Evolutionary conservation across 164 flowering plant genomes (phyloP).

Genomic region (Aristolochia fimbriata): DNA sequence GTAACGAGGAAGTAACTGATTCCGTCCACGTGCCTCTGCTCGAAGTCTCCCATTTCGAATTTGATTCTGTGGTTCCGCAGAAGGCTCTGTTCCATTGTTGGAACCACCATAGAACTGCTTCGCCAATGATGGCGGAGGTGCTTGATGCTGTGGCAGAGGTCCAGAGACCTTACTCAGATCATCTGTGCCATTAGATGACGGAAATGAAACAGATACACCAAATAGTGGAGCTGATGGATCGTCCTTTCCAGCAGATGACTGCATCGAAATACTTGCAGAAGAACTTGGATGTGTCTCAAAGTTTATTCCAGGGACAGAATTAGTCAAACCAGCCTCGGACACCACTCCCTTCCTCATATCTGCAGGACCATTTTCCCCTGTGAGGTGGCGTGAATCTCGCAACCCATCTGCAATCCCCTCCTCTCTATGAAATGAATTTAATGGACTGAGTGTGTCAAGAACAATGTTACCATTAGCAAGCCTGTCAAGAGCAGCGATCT

Average conservation of each 20-base stretch:
- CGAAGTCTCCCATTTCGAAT: constrained; percentile 41
- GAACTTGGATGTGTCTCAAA: constrained; percentile 27
- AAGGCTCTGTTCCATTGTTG: constrained; percentile 35
- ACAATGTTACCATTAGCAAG: constrained; percentile 38
- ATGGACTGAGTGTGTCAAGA: constrained; percentile 13
- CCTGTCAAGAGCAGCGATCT: constrained; percentile 26
- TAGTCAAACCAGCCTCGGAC: constrained; percentile 17
- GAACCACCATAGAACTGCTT: constrained; percentile 26
- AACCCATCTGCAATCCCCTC: constrained; percentile 10
- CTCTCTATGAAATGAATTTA: constrained; percentile 8
- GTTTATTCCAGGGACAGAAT: constrained; percentile 28
- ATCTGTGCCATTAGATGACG: constrained; percentile 30
- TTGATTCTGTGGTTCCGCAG: constrained; percentile 32
- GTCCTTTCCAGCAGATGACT: constrained; percentile 29
- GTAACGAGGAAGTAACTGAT: constrained; percentile 67
- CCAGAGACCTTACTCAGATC: constrained; percentile 28
- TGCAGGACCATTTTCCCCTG: constrained; percentile 6
- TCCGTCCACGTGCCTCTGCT: constrained; percentile 48
- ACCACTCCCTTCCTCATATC: constrained; percentile 10
- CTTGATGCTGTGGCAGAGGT: constrained; percentile 26
- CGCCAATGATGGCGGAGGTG: constrained; percentile 22
- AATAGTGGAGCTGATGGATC: constrained; percentile 30
- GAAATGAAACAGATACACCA: constrained; percentile 26
- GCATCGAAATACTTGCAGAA: constrained; percentile 22
- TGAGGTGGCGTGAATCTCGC: constrained; percentile 7